A percentile compares a stretch with the other conserved stretches of the same genome.
phyloP scores from a whole-genome alignment of 1,139 yeast species.

The Magnusiomyces fungicola region DNA sequence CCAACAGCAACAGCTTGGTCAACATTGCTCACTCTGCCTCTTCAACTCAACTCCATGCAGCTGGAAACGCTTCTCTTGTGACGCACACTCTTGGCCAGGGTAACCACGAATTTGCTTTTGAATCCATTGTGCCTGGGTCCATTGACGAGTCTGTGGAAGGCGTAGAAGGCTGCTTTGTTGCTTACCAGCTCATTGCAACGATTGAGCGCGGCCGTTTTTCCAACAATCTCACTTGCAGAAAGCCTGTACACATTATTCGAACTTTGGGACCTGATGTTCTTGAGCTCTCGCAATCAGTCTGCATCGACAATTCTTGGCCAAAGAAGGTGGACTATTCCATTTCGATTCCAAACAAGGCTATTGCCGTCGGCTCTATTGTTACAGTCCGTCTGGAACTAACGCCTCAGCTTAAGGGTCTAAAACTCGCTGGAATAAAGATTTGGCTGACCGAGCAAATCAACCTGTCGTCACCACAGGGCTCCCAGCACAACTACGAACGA shows the following conservation, averaged over 20 bases:
- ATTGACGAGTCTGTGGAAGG: slow-evolving; percentile 89
- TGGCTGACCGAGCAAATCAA: slow-evolving; percentile 61
- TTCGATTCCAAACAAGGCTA: slow-evolving; percentile 79
- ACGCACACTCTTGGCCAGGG: slow-evolving; percentile 48
- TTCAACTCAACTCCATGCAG: slow-evolving; percentile 1
- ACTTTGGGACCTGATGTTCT: slow-evolving; percentile 83
- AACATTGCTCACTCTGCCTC: background rate
- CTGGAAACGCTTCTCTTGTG: no score
- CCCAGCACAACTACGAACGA: slow-evolving; percentile 47
- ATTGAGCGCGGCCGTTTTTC: slow-evolving; percentile 80
- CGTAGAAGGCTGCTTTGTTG: slow-evolving; percentile 73
- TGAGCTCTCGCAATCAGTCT: slow-evolving; percentile 84
- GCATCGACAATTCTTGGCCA: slow-evolving; percentile 97
- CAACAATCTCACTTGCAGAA: slow-evolving; percentile 55
- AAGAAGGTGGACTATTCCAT: slow-evolving; percentile 83
- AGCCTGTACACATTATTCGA: slow-evolving; percentile 75
- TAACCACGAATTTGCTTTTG: slow-evolving; percentile 86
- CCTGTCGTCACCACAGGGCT: slow-evolving; percentile 50
- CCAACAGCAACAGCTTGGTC: slow-evolving; percentile 1
- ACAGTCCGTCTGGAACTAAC: slow-evolving; percentile 65
- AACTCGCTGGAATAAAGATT: slow-evolving; percentile 62
- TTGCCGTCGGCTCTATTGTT: slow-evolving; percentile 78
- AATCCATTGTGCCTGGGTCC: slow-evolving; percentile 75
- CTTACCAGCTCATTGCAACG: slow-evolving; percentile 68
- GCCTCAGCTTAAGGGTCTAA: slow-evolving; percentile 75